phyloP scores from a whole-genome alignment of 1,139 yeast species.

The Diutina pseudorugosa region DNA sequence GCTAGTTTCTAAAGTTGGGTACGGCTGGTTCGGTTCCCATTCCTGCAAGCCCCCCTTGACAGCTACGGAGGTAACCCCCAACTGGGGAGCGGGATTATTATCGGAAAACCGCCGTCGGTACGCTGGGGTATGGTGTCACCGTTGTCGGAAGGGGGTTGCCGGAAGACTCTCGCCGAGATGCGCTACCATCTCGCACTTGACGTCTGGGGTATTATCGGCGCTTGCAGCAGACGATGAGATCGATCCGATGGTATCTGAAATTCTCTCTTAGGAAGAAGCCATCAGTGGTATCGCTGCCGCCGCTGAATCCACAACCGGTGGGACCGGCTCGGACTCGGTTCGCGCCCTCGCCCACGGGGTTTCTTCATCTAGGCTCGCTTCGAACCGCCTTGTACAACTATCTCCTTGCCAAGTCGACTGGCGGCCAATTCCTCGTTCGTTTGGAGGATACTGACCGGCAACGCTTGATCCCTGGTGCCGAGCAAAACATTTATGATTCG shows the following conservation, averaged over 20 bases:
- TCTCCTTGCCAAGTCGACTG: conserved; percentile 64
- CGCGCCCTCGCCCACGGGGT: conserved; percentile 98
- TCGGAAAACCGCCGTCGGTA: no score
- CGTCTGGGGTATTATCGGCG: not conserved
- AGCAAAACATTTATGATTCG: conserved; percentile 62
- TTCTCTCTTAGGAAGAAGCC: not conserved
- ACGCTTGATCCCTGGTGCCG: conserved; percentile 73
- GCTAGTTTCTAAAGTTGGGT: no score
- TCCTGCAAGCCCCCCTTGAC: no score
- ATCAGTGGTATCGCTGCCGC: not conserved
- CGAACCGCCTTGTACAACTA: conserved; percentile 90
- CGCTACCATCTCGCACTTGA: not conserved
- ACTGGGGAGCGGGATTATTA: no score
- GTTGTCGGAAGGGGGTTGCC: no score
- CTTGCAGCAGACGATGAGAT: not conserved
- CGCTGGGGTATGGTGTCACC: no score
- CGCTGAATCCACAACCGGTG: conserved; percentile 24
- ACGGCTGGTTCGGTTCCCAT: no score
- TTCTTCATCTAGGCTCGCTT: conserved; percentile 80
- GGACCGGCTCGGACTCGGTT: conserved; percentile 77
- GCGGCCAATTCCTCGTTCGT: conserved; percentile 71
- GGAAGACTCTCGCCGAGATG: no score
- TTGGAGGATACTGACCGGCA: conserved; percentile 88
- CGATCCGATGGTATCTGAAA: not conserved
- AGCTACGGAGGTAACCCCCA: no score